Evolutionary conservation across 352 stramenopile species (phyloP).

Genomic region (Thalassiosira sp.): DNA sequence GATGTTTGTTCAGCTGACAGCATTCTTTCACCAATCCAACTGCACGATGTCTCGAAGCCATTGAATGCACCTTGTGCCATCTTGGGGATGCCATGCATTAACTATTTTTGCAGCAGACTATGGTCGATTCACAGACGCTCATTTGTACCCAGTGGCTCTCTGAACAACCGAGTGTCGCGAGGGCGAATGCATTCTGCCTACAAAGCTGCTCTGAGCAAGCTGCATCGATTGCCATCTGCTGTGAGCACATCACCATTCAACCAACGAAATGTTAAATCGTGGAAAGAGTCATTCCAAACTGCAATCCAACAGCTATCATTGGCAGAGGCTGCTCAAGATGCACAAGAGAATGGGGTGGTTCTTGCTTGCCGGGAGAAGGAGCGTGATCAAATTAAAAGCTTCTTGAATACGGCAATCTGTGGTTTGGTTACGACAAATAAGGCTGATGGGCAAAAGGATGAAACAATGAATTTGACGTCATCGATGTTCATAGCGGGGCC

Average conservation of each 20-base stretch:
- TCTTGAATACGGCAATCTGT: constrained; percentile 66
- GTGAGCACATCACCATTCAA: background rate
- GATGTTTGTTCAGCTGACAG: constrained; percentile 45
- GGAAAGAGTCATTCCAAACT: constrained; percentile 61
- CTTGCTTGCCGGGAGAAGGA: constrained; percentile 72
- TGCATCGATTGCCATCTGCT: background rate
- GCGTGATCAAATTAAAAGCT: constrained; percentile 58
- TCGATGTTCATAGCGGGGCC: constrained; percentile 78
- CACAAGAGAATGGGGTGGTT: constrained; percentile 44
- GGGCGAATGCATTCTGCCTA: constrained; percentile 60
- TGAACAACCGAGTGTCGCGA: constrained; percentile 41
- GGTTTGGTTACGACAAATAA: constrained; percentile 22
- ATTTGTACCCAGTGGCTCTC: constrained; percentile 69
- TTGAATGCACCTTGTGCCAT: constrained; percentile 10
- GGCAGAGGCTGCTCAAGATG: constrained; percentile 67
- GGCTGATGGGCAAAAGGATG: constrained; percentile 11
- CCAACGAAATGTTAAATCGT: constrained; percentile 30
- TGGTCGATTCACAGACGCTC: constrained; percentile 71
- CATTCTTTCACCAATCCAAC: constrained; percentile 58
- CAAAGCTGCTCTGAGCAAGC: constrained; percentile 31
- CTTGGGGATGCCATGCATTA: constrained; percentile 48
- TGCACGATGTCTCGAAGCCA: constrained; percentile 29
- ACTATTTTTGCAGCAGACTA: constrained; percentile 71
- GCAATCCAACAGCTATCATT: constrained; percentile 73
- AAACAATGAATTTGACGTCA: constrained; percentile 30